Evolutionary conservation across 345 rosid genomes (phyloP).

Genomic region (Citrus trifoliata): DNA sequence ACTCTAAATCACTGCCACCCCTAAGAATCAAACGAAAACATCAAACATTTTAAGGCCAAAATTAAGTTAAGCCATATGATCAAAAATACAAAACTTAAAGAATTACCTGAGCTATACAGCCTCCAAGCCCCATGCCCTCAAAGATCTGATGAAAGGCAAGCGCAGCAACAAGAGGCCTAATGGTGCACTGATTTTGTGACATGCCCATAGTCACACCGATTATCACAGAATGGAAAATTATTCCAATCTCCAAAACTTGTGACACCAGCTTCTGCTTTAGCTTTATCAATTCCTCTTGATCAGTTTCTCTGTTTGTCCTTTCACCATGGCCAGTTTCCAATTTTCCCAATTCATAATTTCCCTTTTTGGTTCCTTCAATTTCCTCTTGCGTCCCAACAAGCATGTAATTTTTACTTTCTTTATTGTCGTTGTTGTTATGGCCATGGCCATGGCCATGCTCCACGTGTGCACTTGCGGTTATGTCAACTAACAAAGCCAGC

Average conservation of each 20-base stretch:
- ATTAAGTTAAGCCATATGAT: too few species aligned
- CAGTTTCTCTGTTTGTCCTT: constrained; percentile 1
- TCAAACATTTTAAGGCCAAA: too few species aligned
- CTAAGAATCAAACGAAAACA: background rate
- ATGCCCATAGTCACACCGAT: constrained; percentile 96
- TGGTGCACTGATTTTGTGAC: constrained; percentile 93
- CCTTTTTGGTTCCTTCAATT: constrained; percentile 21
- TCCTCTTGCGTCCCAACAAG: constrained; percentile 43
- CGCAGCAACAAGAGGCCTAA: constrained; percentile 80
- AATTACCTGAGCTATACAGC: constrained; percentile 95
- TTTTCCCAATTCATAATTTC: constrained; percentile 26
- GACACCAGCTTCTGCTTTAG: constrained; percentile 81
- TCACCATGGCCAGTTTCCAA: constrained; percentile 22
- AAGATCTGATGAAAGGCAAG: constrained; percentile 93
- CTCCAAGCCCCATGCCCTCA: constrained; percentile 97
- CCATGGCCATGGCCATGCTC: constrained; percentile 53
- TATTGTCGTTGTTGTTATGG: constrained; percentile 27
- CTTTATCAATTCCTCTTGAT: constrained; percentile 41
- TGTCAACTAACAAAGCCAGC: constrained; percentile 69
- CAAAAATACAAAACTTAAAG: too few species aligned
- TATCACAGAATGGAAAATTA: constrained; percentile 88
- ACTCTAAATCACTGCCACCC: background rate
- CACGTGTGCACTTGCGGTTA: constrained; percentile 82
- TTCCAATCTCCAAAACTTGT: constrained; percentile 92
- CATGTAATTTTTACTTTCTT: constrained; percentile 20